phyloP scores from a whole-genome alignment of 805 yeast species.

The Pichia insulana region DNA sequence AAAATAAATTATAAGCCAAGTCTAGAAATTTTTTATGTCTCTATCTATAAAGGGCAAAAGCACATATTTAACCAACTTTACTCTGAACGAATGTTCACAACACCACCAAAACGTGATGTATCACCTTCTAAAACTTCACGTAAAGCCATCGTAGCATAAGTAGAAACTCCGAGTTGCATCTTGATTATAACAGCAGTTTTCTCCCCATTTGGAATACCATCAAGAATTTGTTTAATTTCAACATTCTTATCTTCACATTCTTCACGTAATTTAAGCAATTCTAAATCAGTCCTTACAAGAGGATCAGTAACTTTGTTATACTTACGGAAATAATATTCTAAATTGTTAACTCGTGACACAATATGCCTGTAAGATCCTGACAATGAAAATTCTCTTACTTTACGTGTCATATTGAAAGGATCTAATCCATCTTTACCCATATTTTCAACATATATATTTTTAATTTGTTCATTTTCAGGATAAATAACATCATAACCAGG shows the following conservation, averaged over 20 bases:
- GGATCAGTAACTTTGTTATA: slow-evolving; percentile 63
- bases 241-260: slow-evolving; percentile 13
- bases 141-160: slow-evolving; percentile 96
- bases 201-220: slow-evolving; percentile 31
- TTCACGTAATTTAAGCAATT: slow-evolving; percentile 33
- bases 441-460: slow-evolving; percentile 52
- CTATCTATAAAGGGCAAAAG: too few species aligned
- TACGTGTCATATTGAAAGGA: slow-evolving; percentile 78
- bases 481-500: slow-evolving; percentile 92
- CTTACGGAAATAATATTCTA: slow-evolving; percentile 53
- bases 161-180: slow-evolving; percentile 73
- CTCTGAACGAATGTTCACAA: slow-evolving; percentile 10
- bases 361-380: slow-evolving; percentile 83
- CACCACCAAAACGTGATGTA: slow-evolving; percentile 32
- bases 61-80: slow-evolving; percentile 5
- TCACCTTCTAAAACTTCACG: slow-evolving; percentile 82
- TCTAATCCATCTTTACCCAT: slow-evolving; percentile 81
- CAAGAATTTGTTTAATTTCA: slow-evolving; percentile 22
- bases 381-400: slow-evolving; percentile 79
- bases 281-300: slow-evolving; percentile 71
- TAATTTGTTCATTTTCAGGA: slow-evolving; percentile 59
- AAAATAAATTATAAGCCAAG: too few species aligned
- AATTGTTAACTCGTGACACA: slow-evolving; percentile 52
- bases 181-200: slow-evolving; percentile 65
- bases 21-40: too few species aligned